Evolutionary conservation across 495 filamentous ascomycete genomes (phyloP), one percentile per base, ranked within the genome.

Genomic region (Endocarpon pusillum): DNA sequence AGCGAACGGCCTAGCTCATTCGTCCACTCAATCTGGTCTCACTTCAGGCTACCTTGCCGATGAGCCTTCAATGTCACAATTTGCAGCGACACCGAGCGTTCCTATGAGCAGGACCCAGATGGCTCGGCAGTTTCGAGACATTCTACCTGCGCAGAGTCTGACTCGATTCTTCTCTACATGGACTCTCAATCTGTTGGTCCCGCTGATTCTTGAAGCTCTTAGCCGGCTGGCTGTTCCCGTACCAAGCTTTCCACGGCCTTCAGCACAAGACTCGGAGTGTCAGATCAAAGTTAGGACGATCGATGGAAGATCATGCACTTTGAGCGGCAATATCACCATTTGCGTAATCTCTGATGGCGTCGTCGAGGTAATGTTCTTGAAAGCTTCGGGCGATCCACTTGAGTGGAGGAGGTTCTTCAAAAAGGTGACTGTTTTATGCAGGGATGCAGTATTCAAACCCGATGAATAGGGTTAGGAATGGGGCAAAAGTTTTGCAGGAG

Each of bases 341-440:
- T 82, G 91, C 47, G 70, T 63, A 49, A 69, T 81, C 33, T 55
- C 60, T 3, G 70, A 65, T 36, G 58, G 54, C 9, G 46, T 94
- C 35, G 62, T 87, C 29, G 84, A 94, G 56, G 79, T 94, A 8
- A 64, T 82, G 37, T 96, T 99, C 52, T 67, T 92, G 41, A 99
- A 99, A 55, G 68, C 76, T 24, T 91, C 91, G 57, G 89, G 91
- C 9, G 89, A 99, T 62, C 91, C 91, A 8, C 54, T 99, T 20
- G 89, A 94, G 64, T 99, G 89, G 89, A 67, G 89, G 36, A 66
- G 89, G 33, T 87, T 99, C 49, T 99, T 99, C 65, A 99, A 94
- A 58, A 81, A 78, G 53, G 72, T 93, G 9, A 78, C 75, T 12
- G 60, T 86, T 37, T 57, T 86, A 19, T 89, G 85, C 58, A 78